Percentiles rank a stretch among this genome's conserved stretches.
These are phyloP conservation scores for Elsinoe ampelina DNA, from an alignment of 2,329 filamentous ascomycete species.

Conservation along the genomic window DNA sequence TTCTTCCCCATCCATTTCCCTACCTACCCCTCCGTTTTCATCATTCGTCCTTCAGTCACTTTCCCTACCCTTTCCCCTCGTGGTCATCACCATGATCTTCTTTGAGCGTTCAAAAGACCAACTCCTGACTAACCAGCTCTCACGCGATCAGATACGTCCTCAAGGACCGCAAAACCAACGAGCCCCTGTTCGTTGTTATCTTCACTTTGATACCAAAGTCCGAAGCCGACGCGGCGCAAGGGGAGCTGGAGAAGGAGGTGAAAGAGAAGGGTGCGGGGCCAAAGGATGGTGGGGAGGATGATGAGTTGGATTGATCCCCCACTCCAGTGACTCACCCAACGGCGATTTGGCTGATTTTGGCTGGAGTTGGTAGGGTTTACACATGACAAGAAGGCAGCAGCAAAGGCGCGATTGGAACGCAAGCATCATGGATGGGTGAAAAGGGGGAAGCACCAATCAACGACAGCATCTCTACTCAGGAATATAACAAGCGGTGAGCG, in stretches of 20 bases:
- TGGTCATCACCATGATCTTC: constrained; percentile 11
- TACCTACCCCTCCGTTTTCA: too few relatives aligned
- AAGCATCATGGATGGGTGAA: too few relatives aligned
- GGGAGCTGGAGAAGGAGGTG: constrained; percentile 15
- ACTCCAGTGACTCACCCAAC: too few relatives aligned
- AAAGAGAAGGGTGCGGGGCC: constrained; percentile 10
- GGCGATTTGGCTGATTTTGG: too few relatives aligned
- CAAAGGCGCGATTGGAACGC: too few relatives aligned
- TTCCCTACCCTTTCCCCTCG: constrained; percentile 27
- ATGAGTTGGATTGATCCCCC: too few relatives aligned
- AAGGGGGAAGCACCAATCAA: neutral
- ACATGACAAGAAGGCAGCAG: too few relatives aligned
- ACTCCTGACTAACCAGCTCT: constrained; percentile 45
- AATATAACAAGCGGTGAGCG: too few relatives aligned
- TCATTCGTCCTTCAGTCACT: too few relatives aligned
- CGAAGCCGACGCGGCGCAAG: constrained; percentile 35
- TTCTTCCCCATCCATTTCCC: too few relatives aligned
- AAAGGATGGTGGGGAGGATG: constrained; percentile 16
- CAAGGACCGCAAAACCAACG: constrained; percentile 64
- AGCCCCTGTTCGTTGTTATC: constrained; percentile 70
- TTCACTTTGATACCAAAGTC: constrained; percentile 69
- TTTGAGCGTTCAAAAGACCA: too few relatives aligned
- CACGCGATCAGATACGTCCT: constrained; percentile 86
- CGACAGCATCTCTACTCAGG: constrained; percentile 5
- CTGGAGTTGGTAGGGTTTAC: too few relatives aligned